Conservation (phyloP, 306 rosid genomes). For the Casuarina cunninghamiana region DNA sequence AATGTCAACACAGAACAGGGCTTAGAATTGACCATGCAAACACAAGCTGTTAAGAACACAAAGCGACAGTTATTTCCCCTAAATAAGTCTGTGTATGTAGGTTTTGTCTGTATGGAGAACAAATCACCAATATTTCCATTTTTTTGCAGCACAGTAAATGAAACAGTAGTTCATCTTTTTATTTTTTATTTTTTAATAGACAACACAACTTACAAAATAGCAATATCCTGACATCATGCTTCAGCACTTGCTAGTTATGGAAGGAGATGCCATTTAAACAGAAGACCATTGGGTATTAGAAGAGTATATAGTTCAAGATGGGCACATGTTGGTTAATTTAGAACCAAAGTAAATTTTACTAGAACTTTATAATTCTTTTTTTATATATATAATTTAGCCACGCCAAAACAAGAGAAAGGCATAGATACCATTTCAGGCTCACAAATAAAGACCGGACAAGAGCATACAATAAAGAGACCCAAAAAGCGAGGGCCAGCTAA, state of each 20-base stretch:
- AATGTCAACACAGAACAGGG: neutral
- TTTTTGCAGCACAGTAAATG: too few relatives aligned
- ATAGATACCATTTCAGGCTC: too few relatives aligned
- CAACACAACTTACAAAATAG: neutral
- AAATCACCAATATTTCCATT: too few relatives aligned
- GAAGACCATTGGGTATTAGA: neutral
- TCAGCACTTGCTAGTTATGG: neutral
- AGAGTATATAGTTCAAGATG: neutral
- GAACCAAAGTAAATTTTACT: neutral
- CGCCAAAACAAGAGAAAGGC: too few relatives aligned
- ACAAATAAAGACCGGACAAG: too few relatives aligned
- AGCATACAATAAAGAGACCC: too few relatives aligned
- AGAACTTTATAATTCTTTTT: neutral
- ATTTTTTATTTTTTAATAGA: too few relatives aligned
- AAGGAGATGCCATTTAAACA: neutral
- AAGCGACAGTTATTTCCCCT: neutral
- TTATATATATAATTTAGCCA: too few relatives aligned
- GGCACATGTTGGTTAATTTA: neutral
- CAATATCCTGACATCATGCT: neutral
- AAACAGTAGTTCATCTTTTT: too few relatives aligned
- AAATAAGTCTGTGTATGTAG: neutral
- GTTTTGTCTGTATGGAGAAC: too few relatives aligned
- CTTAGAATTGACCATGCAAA: neutral
- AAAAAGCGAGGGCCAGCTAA: too few relatives aligned
- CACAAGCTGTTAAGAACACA: neutral